These are phyloP conservation scores for Laburnicola sp. DNA, from an alignment of 2,329 filamentous ascomycete genomes.

Conservation along the genomic window DNA sequence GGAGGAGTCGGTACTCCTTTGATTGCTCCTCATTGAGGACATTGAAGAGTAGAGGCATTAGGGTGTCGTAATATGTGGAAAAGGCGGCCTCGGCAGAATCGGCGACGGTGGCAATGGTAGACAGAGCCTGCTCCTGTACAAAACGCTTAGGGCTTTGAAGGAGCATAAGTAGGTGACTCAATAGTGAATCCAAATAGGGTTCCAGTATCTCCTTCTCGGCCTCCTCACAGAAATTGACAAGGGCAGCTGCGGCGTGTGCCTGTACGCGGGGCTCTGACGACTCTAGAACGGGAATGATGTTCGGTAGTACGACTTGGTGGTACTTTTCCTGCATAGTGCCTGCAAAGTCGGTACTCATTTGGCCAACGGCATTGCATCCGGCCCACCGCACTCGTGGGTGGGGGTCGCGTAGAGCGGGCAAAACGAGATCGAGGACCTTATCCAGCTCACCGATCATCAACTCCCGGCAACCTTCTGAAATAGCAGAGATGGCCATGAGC, in stretches of 20 bases:
- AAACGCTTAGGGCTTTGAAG: slow-evolving; percentile 92
- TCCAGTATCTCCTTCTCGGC: slow-evolving; percentile 90
- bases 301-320: slow-evolving; percentile 81
- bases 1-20: slow-evolving; percentile 86
- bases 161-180: slow-evolving; percentile 82
- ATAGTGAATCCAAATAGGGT: slow-evolving; percentile 86
- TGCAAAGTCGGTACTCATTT: slow-evolving; percentile 99
- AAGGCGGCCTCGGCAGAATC: slow-evolving; percentile 96
- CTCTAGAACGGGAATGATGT: slow-evolving; percentile 88
- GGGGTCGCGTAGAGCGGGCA: slow-evolving; percentile 84
- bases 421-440: slow-evolving; percentile 91
- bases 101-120: slow-evolving; percentile 98
- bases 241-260: slow-evolving; percentile 92
- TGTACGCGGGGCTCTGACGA: slow-evolving; percentile 92
- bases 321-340: slow-evolving; percentile 98
- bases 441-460: slow-evolving; percentile 94
- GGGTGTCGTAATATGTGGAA: slow-evolving; percentile 88
- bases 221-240: slow-evolving; percentile 99
- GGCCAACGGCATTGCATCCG: slow-evolving; percentile 95
- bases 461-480: slow-evolving; percentile 94
- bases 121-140: slow-evolving; percentile 95
- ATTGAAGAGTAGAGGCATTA: slow-evolving; percentile 93
- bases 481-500: slow-evolving; percentile 97
- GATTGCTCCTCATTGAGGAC: slow-evolving; percentile 88
- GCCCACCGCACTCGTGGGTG: slow-evolving; percentile 96